Evolutionary conservation across 768 basidiomycete species (phyloP), one percentile per base, ranked within the genome.

Genomic region (Tylopilus cervinicoccineus): DNA sequence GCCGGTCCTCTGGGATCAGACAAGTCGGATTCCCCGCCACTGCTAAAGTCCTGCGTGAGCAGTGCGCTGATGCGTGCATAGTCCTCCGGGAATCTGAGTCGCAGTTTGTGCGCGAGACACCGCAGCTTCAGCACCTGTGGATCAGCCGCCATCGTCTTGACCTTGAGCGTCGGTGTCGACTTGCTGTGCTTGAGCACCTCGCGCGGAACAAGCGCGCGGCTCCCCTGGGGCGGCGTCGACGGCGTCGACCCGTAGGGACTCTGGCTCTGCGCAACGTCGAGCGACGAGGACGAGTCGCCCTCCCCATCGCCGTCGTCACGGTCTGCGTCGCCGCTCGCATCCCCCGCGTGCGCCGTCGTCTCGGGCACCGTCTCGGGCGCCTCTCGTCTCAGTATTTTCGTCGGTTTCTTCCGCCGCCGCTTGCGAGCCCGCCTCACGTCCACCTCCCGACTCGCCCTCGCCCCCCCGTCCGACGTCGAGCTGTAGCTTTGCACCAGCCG

Each of bases 71-170:
- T 54, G 27, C 63, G 61, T 8, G 61, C 67, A 47, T 61, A 60
- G 31, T 85, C 78, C 52, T 77, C 74, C 17, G 80, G 80, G 62
- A 82, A 85, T 31, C 75, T 67, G 51, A 76, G 68, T 38, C 77
- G 73, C 42, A 85, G 64, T 56, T 80, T 79, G 52, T 75, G 74
- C 10, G 80, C 80, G 8, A 85, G 71, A 46, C 73, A 65, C 13
- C 81, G 72, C 28, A 85, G 58, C 45, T 78, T 77, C 8, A 76
- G 64, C 14, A 75, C 72, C 17, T 71, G 72, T 4, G 75, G 72
- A 51, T 78, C 77, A 41, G 74, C 65, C 6, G 75, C 70, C 50
- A 72, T 66, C 42, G 69, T 68, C 43, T 63, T 50, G 34, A 72
- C 60, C 41, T 70, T 72, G 28, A 78, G 69, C 38, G 58, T 62